Base-by-base conservation (phyloP, 495 filamentous ascomycete genomes). In the Entonaema liquescens region DNA sequence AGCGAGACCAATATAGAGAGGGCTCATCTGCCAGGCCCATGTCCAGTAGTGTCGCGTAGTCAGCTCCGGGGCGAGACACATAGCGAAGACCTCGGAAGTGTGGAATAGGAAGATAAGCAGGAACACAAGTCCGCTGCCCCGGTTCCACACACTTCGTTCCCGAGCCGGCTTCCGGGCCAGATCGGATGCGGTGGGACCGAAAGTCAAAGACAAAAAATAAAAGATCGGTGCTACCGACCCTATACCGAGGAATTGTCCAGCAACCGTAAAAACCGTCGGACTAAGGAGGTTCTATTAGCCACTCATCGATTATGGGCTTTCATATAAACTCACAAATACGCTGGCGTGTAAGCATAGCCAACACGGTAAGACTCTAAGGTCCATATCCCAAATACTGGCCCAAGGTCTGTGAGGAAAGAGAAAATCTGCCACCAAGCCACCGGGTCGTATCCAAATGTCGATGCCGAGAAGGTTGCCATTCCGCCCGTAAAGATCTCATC, bases 21-120 rank as follows among this genome's bases (percentile, higher is more conserved):
- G 65, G 38, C 31, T 35, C 15, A 71, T 26, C 35, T 71, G 68
- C 68, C 62, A 71, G 23, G 68, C 68, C 62, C 68, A 71, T 21
- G 62, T 71, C 68, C 68, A 71, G 31, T 31, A 71, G 35, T 71
- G 68, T 13, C 68, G 62, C 1, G 57, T 62, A 13, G 47, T 40
- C 12, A 47, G 12, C 15, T 71, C 62, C 0, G 68, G 62, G 6
- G 68, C 35, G 2, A 66, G 40, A 28, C 53, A 71, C 68, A 71
- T 71, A 31, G 63, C 62, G 15, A 71, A 62, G 5, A 67, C 58
- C n/a, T 62, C 68, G 2, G 40, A 49, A 3, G 68, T 71, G 31
- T 71, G 57, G 23, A 71, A 26, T 12, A 67, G 13, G 5, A 71
- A 26, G 4, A 71, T 38, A 13, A 62, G 21, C 13, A 50, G 5